Percentiles rank a stretch among this genome's conserved stretches.
phyloP scores from a whole-genome alignment of 768 basidiomycete species.

The Trametes cinnabarina region DNA sequence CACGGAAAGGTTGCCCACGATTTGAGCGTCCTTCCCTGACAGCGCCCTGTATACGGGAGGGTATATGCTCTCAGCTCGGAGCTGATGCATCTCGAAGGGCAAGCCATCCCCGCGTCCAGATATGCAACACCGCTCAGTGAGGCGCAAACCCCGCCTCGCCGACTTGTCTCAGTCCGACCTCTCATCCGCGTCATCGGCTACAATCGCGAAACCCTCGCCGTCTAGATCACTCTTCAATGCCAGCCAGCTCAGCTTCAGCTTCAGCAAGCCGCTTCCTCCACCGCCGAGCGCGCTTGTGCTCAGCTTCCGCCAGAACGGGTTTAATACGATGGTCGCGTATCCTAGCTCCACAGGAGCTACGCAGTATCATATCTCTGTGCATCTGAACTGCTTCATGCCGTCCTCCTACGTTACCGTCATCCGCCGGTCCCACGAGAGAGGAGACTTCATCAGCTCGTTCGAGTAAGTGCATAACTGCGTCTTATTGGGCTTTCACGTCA shows the following conservation, averaged over 20 bases:
- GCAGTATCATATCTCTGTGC: constrained; percentile 46
- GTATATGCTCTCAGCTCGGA: not conserved
- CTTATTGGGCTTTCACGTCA: too few species aligned
- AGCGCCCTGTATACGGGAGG: not conserved
- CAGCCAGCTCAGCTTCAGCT: not conserved
- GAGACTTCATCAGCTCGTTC: constrained; percentile 48
- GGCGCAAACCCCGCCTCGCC: constrained; percentile 4
- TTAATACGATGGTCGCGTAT: constrained; percentile 23
- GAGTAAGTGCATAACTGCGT: too few species aligned
- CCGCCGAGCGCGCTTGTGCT: constrained; percentile 8
- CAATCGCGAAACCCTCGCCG: not conserved
- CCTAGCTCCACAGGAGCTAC: constrained; percentile 6
- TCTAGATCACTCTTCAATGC: not conserved
- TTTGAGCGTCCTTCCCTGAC: not conserved
- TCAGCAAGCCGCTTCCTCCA: constrained; percentile 1
- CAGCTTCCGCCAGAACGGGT: constrained; percentile 17
- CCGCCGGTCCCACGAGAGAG: constrained; percentile 39
- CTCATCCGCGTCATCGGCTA: not conserved
- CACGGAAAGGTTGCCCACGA: not conserved
- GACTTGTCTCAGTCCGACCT: not conserved
- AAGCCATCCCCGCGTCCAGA: not conserved
- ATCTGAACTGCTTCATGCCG: constrained; percentile 50
- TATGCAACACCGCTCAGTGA: constrained; percentile 1
- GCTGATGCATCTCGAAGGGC: too few species aligned
- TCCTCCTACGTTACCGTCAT: constrained; percentile 47